phyloP scores from a whole-genome alignment of 169 alveolate species.

The Pseudocohnilembus persalinus region DNA sequence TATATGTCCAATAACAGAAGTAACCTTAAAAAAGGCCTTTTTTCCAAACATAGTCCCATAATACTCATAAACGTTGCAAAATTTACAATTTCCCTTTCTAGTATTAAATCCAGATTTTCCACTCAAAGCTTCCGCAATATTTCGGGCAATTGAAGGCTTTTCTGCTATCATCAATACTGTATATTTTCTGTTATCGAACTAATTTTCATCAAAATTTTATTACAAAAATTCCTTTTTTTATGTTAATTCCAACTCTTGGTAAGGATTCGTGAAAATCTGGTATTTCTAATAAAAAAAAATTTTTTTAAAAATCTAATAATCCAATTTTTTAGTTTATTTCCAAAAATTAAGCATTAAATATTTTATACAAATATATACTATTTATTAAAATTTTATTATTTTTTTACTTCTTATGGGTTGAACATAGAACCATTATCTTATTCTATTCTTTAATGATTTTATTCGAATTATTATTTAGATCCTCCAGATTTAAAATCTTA shows the following conservation, averaged over 20 bases:
- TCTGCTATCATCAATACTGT: conserved; percentile 99
- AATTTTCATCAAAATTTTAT: too few species aligned
- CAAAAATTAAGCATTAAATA: too few species aligned
- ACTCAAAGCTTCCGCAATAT: conserved; percentile 93
- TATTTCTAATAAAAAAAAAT: not conserved
- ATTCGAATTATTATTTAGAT: too few species aligned
- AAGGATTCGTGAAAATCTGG: not conserved
- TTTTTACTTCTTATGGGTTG: not conserved
- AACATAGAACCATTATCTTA: too few species aligned
- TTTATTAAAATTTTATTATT: too few species aligned
- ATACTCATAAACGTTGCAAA: conserved; percentile 83
- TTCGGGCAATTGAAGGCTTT: conserved; percentile 98
- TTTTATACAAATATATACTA: too few species aligned
- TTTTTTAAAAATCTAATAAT: too few species aligned
- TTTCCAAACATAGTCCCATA: conserved; percentile 85
- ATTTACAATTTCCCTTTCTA: conserved; percentile 72
- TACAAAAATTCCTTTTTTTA: not conserved
- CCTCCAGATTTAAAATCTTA: too few species aligned
- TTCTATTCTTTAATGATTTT: too few species aligned
- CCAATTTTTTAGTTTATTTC: not conserved
- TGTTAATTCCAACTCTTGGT: not conserved
- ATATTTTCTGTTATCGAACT: not conserved
- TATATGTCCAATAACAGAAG: conserved; percentile 96
- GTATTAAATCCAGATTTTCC: conserved; percentile 55
- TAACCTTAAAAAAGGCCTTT: conserved; percentile 72